A percentile compares a stretch with the other conserved stretches of the same genome.
Evolutionary conservation across 306 rosid genomes (phyloP).

Genomic region (Dryas alaskensis): DNA sequence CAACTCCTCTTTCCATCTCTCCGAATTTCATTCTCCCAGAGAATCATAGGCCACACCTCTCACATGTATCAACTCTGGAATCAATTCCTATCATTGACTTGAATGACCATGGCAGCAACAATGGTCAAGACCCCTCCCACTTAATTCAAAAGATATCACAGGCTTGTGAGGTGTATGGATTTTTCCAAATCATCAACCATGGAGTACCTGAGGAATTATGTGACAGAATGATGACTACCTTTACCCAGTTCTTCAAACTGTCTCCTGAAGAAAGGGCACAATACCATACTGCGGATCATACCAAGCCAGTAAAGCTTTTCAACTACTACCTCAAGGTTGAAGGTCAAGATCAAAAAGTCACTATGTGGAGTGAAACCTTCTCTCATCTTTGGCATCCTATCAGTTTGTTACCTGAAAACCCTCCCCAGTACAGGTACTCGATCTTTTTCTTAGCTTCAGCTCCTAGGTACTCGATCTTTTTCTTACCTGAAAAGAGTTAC

Average conservation of each 20-base stretch:
- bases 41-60: conserved; percentile 40
- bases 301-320: conserved; percentile 29
- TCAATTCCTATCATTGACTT: conserved; percentile 54
- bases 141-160: conserved; percentile 34
- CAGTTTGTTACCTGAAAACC: conserved; percentile 33
- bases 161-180: conserved; percentile 51
- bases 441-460: not conserved
- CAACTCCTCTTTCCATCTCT: conserved; percentile 27
- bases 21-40: conserved; percentile 41
- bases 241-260: conserved; percentile 36
- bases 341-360: conserved; percentile 20
- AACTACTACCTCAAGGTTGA: conserved; percentile 30
- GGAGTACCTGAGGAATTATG: conserved; percentile 43
- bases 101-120: not conserved
- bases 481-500: too few relatives aligned
- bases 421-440: conserved; percentile 27
- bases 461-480: too few relatives aligned
- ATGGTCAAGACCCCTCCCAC: not conserved
- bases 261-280: conserved; percentile 32
- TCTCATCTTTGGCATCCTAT: conserved; percentile 39
- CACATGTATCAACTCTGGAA: conserved; percentile 25
- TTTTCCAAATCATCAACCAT: conserved; percentile 50
- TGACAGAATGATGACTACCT: conserved; percentile 26
- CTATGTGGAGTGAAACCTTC: conserved; percentile 53
- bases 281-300: conserved; percentile 31